phyloP scores from a whole-genome alignment of 1,284 basidiomycete genomes.

The Neotropicomus parvogracilis region DNA sequence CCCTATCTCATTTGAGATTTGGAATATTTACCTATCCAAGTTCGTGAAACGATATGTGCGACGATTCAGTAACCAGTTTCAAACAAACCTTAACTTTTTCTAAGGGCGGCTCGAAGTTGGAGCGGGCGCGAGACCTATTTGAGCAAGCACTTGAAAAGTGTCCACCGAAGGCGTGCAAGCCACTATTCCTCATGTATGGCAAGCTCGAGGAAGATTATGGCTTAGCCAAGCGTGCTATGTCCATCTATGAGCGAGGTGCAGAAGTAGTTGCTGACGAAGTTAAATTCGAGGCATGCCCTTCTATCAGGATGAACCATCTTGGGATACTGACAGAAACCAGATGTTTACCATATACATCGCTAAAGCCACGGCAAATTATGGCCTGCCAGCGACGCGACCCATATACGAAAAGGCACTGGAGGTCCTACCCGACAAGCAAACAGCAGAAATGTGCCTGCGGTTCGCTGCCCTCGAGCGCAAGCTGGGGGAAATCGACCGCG shows the following conservation, averaged over 20 bases:
- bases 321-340: constrained; percentile 38
- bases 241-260: constrained; percentile 91
- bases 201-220: constrained; percentile 94
- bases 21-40: constrained; percentile 98
- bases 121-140: constrained; percentile 93
- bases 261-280: constrained; percentile 83
- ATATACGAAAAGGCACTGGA: constrained; percentile 98
- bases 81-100: constrained; percentile 6
- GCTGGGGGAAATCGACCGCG: constrained; percentile 97
- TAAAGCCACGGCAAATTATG: constrained; percentile 94
- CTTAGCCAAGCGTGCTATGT: constrained; percentile 94
- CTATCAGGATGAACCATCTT: background rate
- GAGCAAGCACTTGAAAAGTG: constrained; percentile 98
- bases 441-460: constrained; percentile 96
- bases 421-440: constrained; percentile 87
- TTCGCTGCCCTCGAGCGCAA: constrained; percentile 97
- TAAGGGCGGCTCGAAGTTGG: constrained; percentile 89
- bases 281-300: constrained; percentile 81
- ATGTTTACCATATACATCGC: constrained; percentile 98
- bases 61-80: constrained; percentile 15
- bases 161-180: constrained; percentile 91
- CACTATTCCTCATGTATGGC: constrained; percentile 94
- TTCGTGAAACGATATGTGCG: constrained; percentile 94
- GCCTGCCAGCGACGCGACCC: constrained; percentile 91
- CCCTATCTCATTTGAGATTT: constrained; percentile 97